A percentile compares a stretch with the other conserved stretches of the same genome.
Evolutionary conservation across 768 basidiomycete genomes (phyloP).

Genomic region (Phanerochaete sordida): DNA sequence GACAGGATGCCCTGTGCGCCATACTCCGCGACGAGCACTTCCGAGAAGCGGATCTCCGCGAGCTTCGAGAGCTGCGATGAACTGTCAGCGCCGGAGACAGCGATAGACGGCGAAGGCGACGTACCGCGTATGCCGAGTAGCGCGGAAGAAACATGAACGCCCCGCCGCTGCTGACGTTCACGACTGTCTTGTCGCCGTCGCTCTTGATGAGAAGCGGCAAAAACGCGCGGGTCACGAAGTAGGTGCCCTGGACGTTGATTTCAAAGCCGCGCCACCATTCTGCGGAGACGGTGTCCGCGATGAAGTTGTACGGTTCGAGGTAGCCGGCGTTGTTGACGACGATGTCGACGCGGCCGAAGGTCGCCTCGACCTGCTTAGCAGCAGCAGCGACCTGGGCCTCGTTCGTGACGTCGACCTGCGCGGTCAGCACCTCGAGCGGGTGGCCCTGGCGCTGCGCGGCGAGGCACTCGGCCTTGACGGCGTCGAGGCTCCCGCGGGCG

Average conservation of each 20-base stretch:
- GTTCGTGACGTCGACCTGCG: slow-evolving; percentile 24
- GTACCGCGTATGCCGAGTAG: neutral
- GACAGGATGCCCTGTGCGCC: neutral
- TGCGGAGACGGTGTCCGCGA: slow-evolving; percentile 4
- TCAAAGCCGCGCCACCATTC: slow-evolving; percentile 10
- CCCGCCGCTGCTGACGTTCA: slow-evolving; percentile 1
- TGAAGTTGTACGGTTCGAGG: neutral
- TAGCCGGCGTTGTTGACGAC: slow-evolving; percentile 26
- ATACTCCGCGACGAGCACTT: neutral
- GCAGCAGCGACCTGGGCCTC: slow-evolving; percentile 20
- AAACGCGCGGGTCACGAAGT: slow-evolving; percentile 8
- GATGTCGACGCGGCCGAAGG: slow-evolving; percentile 28
- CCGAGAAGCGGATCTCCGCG: neutral
- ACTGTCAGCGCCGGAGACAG: neutral
- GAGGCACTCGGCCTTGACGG: neutral
- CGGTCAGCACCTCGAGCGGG: slow-evolving; percentile 14
- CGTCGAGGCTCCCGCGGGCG: neutral
- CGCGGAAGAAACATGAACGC: neutral
- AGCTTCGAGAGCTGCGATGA: neutral
- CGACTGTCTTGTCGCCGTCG: slow-evolving; percentile 9
- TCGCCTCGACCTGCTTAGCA: slow-evolving; percentile 17
- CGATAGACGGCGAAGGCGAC: neutral
- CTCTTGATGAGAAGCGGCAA: slow-evolving; percentile 7
- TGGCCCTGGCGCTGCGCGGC: slow-evolving; percentile 13
- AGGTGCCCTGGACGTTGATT: slow-evolving; percentile 10